These are phyloP conservation scores for Helminthosporium solani DNA, from an alignment of 2,329 filamentous ascomycete genomes.

Conservation along the genomic window DNA sequence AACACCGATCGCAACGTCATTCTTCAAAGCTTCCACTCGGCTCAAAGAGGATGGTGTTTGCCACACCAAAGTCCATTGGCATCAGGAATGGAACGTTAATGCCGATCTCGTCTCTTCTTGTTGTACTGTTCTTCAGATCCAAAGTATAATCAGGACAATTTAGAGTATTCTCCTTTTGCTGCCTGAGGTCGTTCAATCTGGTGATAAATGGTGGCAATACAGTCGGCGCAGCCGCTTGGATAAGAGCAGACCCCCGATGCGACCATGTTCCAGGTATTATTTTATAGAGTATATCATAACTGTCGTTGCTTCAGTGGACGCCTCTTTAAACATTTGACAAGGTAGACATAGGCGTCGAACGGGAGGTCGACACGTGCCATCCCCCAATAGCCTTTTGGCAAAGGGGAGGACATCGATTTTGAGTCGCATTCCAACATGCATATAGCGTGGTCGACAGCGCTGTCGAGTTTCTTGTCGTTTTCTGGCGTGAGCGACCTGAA, in stretches of 20 bases:
- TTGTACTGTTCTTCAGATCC: background rate
- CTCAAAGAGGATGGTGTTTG: too few species aligned
- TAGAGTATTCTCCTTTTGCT: too few species aligned
- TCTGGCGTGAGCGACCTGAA: conserved; percentile 13
- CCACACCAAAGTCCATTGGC: too few species aligned
- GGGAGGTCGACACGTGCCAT: conserved; percentile 49
- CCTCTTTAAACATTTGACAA: conserved; percentile 46
- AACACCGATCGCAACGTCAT: too few species aligned
- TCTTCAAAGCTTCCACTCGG: too few species aligned
- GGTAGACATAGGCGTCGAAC: conserved; percentile 51
- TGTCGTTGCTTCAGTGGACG: conserved; percentile 39
- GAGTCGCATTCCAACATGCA: conserved; percentile 51
- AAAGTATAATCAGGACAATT: too few species aligned
- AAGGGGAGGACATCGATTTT: conserved; percentile 44
- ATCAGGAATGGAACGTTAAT: too few species aligned
- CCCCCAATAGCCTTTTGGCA: conserved; percentile 48
- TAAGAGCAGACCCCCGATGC: conserved; percentile 42
- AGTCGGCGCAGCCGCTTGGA: conserved; percentile 12
- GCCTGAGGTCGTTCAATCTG: background rate
- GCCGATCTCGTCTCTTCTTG: too few species aligned
- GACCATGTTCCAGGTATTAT: conserved; percentile 51
- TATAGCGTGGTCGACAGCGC: conserved; percentile 36
- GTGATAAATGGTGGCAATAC: conserved; percentile 27
- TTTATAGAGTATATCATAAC: conserved; percentile 14
- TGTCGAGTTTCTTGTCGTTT: conserved; percentile 24